Base-by-base conservation (phyloP, 495 filamentous ascomycete species). In the Penicillium desertorum region DNA sequence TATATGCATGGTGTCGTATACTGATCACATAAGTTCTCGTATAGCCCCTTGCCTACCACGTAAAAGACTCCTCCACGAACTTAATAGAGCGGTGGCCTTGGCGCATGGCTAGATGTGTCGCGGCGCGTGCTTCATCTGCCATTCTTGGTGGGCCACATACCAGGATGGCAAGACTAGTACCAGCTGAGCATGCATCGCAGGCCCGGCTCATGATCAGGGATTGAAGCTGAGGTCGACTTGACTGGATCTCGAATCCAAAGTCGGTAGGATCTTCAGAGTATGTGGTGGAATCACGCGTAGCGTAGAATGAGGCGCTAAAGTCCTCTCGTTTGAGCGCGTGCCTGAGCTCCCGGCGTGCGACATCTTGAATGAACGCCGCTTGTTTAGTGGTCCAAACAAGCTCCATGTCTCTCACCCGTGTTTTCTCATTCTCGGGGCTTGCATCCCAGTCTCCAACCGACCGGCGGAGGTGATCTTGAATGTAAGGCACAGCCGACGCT, bases 401-500 rank as follows among this genome's bases (percentile, higher is more conserved):
- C 1, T 70, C 62, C 29, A 73, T 66, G 55, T 74, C 57, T 22
- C 57, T 60, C 9, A 62, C 68, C 16, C 46, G 60, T 5, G 66
- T 66, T 45, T 59, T 54, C 14, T 62, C 56, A 10, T 60, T 45
- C n/a, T 58, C 23, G 3, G 45, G 16, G 6, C 27, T 42, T 43
- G 34, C 47, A 0, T 63, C 30, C 27, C 51, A 42, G 42, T 48
- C 37, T 27, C 55, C 32, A 30, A 44, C 36, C 1, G 62, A 63
- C 4, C 68, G 66, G 8, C 53, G 53, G 16, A 78, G 55, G 42
- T 79, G 73, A 19, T 71, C 67, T 9, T 71, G 66, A 43, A 88
- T 65, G 58, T 85, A 81, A 0, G 83, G 78, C 3, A 83, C 64
- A 3, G 78, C 71, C 0, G 76, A 81, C 0, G 83, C 79, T 43